phyloP scores from a whole-genome alignment of 805 yeast species.

The Spathaspora boniae region DNA sequence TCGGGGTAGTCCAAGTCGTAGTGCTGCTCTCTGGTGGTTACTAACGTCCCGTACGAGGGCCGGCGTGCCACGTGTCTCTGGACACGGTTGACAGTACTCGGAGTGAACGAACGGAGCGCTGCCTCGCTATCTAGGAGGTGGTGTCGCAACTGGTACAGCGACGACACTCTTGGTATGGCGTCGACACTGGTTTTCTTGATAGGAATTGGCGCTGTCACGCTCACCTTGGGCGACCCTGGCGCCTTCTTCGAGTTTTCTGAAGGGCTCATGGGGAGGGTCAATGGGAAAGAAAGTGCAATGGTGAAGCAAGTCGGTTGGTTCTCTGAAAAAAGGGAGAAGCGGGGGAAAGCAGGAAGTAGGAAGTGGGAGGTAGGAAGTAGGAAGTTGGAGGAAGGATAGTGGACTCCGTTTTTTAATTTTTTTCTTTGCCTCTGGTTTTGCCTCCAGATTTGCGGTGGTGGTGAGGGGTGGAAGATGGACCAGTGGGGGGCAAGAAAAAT shows the following conservation, averaged over 20 bases:
- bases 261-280: conserved; percentile 1
- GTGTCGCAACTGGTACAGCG: conserved; percentile 9
- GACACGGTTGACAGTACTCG: conserved; percentile 16
- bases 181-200: conserved; percentile 7
- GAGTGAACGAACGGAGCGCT: conserved; percentile 24
- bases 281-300: background rate
- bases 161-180: conserved; percentile 8
- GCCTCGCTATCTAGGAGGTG: conserved; percentile 6
- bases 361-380: too few relatives aligned
- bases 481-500: too few relatives aligned
- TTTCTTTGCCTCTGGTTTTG: too few relatives aligned
- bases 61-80: conserved; percentile 16
- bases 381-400: background rate
- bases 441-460: too few relatives aligned
- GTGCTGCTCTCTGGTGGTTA: conserved; percentile 25
- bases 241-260: conserved; percentile 2
- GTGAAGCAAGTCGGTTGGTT: background rate
- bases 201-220: conserved; percentile 18
- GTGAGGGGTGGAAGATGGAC: too few relatives aligned
- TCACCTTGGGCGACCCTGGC: conserved; percentile 1
- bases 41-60: conserved; percentile 31
- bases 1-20: conserved; percentile 54
- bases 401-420: too few relatives aligned
- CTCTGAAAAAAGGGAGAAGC: background rate
- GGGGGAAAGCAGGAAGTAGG: too few relatives aligned